Percentiles rank a stretch among this genome's conserved stretches.
Evolutionary conservation across 1,284 basidiomycete species (phyloP).

Genomic region (Omphalotus olearius): DNA sequence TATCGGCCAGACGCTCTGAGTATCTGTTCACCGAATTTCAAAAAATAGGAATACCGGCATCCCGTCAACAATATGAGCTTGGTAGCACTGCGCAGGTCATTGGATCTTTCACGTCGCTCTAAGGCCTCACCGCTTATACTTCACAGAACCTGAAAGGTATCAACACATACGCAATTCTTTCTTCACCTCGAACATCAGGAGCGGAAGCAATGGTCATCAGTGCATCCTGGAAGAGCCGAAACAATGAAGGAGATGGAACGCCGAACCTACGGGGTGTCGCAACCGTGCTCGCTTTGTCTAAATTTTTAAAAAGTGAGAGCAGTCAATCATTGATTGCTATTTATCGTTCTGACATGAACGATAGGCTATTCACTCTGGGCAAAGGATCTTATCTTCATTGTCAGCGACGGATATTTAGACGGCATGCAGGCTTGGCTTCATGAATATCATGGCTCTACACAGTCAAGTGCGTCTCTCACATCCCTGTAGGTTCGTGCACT

Average conservation of each 20-base stretch:
- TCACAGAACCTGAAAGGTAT: constrained; percentile 44
- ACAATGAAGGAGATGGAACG: constrained; percentile 48
- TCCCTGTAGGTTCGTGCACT: background rate
- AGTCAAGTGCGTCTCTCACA: constrained; percentile 50
- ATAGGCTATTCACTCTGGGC: constrained; percentile 89
- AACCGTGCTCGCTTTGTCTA: constrained; percentile 77
- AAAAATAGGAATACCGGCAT: constrained; percentile 65
- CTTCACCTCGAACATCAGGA: constrained; percentile 84
- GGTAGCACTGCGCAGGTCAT: constrained; percentile 27
- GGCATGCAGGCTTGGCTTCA: constrained; percentile 92
- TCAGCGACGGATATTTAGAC: constrained; percentile 86
- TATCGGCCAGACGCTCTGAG: constrained; percentile 51
- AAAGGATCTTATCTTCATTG: constrained; percentile 88
- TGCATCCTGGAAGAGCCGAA: constrained; percentile 81
- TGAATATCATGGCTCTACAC: constrained; percentile 71
- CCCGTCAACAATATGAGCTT: constrained; percentile 68
- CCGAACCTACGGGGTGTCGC: constrained; percentile 87
- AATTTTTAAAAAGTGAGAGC: constrained; percentile 73
- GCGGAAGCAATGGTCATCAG: constrained; percentile 88
- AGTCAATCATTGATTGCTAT: background rate
- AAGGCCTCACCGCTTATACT: background rate
- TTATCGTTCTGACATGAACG: constrained; percentile 1
- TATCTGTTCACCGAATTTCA: constrained; percentile 58
- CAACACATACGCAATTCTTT: constrained; percentile 81
- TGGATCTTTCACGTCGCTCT: background rate